Percentiles rank a stretch among this genome's conserved stretches.
These are phyloP conservation scores for Trichoderma polysporum DNA, from an alignment of 2,329 filamentous ascomycete species.

Conservation along the genomic window DNA sequence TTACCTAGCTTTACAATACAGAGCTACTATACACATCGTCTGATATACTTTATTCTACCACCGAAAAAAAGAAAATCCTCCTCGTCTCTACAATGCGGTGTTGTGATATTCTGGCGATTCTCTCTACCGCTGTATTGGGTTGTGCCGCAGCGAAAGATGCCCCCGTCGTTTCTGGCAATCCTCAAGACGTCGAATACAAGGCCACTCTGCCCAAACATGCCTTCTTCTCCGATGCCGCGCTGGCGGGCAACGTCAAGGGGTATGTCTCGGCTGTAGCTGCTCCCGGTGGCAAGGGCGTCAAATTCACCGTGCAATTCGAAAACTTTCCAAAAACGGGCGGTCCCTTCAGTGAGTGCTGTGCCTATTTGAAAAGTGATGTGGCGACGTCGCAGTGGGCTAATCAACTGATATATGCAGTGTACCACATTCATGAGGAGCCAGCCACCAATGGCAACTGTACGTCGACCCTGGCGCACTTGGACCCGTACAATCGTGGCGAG, in stretches of 20 bases:
- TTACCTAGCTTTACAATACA: neutral
- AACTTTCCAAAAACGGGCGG: constrained; percentile 58
- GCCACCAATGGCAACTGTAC: constrained; percentile 70
- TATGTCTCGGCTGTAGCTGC: constrained; percentile 47
- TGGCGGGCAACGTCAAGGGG: constrained; percentile 56
- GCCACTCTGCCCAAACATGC: constrained; percentile 55
- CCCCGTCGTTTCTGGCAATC: constrained; percentile 54
- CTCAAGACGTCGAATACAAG: constrained; percentile 51
- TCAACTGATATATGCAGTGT: constrained; percentile 46
- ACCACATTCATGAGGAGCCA: constrained; percentile 68
- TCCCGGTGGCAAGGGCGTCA: constrained; percentile 53
- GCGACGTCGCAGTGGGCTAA: neutral
- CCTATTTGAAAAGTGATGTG: neutral
- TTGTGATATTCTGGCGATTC: constrained; percentile 25
- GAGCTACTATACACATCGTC: neutral
- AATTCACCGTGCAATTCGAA: constrained; percentile 54
- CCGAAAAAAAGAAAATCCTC: neutral
- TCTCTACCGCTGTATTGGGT: constrained; percentile 33
- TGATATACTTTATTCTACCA: neutral
- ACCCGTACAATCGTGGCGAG: constrained; percentile 67
- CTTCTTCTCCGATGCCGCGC: constrained; percentile 49
- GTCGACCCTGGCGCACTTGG: constrained; percentile 64
- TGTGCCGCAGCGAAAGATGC: constrained; percentile 45
- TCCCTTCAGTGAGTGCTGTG: constrained; percentile 56
- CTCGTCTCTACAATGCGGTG: constrained; percentile 7